A percentile compares a stretch with the other conserved stretches of the same genome.
These are phyloP conservation scores for Zygosaccharomyces pseudobailii DNA, from an alignment of 1,139 yeast genomes.

Conservation along the genomic window DNA sequence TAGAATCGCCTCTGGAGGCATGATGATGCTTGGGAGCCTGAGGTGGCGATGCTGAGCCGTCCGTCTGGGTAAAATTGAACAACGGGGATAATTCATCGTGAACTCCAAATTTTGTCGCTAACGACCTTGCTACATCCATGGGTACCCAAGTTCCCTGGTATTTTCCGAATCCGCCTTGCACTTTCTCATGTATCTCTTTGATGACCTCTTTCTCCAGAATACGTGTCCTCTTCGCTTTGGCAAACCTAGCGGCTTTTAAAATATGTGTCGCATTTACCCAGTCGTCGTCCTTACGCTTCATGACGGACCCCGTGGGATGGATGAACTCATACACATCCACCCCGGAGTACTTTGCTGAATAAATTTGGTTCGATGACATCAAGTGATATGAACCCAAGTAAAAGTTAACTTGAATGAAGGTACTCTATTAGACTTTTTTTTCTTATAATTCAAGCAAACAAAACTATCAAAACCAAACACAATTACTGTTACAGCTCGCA, in stretches of 20 bases:
- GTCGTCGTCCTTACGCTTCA: conserved; percentile 86
- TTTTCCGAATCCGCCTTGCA: conserved; percentile 96
- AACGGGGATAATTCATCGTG: conserved; percentile 60
- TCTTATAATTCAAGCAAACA: not conserved
- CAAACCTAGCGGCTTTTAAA: conserved; percentile 87
- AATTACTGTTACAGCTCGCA: not conserved
- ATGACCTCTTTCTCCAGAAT: conserved; percentile 90
- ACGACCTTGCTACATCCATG: conserved; percentile 48
- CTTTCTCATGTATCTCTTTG: conserved; percentile 80
- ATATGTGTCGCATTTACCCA: conserved; percentile 99
- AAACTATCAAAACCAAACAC: not conserved
- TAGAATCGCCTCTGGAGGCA: conserved; percentile 41
- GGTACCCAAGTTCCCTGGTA: conserved; percentile 99
- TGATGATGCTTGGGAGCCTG: conserved; percentile 83
- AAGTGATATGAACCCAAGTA: not conserved
- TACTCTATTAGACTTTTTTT: not conserved
- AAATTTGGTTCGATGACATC: conserved; percentile 41
- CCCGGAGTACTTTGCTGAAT: conserved; percentile 77
- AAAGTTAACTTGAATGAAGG: not conserved
- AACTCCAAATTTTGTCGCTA: conserved; percentile 71
- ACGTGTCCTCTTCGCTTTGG: conserved; percentile 89
- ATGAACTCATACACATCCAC: conserved; percentile 87
- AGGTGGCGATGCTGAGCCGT: conserved; percentile 66
- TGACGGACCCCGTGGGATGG: conserved; percentile 78
- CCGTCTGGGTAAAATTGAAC: conserved; percentile 55